These are phyloP conservation scores for Aspergillus fumigatiaffinis DNA, from an alignment of 2,329 filamentous ascomycete genomes.

Conservation along the genomic window DNA sequence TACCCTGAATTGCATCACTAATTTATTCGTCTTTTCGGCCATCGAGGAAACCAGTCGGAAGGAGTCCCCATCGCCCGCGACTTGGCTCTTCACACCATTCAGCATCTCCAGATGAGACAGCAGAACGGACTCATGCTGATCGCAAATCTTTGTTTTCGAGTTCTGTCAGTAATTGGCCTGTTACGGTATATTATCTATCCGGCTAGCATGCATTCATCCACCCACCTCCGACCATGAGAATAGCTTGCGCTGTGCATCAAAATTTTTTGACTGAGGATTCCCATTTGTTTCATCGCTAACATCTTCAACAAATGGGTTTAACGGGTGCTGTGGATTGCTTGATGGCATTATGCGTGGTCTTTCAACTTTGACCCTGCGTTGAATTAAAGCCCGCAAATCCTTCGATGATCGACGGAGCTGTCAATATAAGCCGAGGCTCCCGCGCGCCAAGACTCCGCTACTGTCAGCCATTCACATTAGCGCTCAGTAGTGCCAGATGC, in stretches of 20 bases:
- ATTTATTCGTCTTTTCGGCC: conserved; percentile 36
- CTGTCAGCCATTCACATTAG: not conserved
- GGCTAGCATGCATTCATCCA: not conserved
- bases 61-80: conserved; percentile 24
- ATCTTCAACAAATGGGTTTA: conserved; percentile 19
- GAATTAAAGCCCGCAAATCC: conserved; percentile 5
- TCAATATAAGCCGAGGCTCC: not conserved
- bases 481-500: not conserved
- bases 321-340: not conserved
- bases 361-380: conserved; percentile 4
- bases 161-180: not conserved
- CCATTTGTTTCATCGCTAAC: conserved; percentile 1
- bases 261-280: not conserved
- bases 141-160: conserved; percentile 29
- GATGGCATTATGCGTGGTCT: not conserved
- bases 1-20: conserved; percentile 35
- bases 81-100: conserved; percentile 29
- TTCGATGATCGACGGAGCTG: not conserved
- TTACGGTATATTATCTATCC: not conserved
- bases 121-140: conserved; percentile 39
- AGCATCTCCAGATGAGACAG: conserved; percentile 38
- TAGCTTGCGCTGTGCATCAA: not conserved
- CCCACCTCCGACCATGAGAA: conserved; percentile 24
- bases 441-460: conserved; percentile 7
- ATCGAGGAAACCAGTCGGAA: conserved; percentile 32